phyloP scores from a whole-genome alignment of 1,139 yeast species.

The Taphrina betulina region DNA sequence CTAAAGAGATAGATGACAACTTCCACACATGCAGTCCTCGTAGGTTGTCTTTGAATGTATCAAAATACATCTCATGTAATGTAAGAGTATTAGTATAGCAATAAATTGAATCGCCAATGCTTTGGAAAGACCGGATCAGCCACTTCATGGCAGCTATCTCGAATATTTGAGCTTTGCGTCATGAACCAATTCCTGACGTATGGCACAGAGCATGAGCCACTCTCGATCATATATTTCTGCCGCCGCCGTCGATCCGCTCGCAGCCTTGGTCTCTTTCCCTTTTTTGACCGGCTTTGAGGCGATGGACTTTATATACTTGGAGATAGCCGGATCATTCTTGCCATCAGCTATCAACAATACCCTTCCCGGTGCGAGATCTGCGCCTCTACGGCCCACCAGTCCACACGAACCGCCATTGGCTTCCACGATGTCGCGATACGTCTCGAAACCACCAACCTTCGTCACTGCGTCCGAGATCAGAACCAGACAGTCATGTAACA shows the following conservation, averaged over 20 bases:
- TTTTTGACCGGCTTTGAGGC: background rate
- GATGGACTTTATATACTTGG: background rate
- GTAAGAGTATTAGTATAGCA: no score
- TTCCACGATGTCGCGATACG: constrained; percentile 57
- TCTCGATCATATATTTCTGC: constrained; percentile 20
- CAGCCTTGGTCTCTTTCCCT: constrained; percentile 5
- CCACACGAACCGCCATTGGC: constrained; percentile 59
- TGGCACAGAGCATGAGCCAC: constrained; percentile 29
- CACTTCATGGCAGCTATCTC: no score
- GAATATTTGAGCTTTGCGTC: no score
- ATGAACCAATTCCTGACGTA: constrained; percentile 22
- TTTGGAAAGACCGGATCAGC: no score
- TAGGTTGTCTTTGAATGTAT: no score
- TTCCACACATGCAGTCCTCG: no score
- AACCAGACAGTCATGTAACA: constrained; percentile 52
- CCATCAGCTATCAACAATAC: constrained; percentile 21
- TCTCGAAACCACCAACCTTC: constrained; percentile 57
- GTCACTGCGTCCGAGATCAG: constrained; percentile 63
- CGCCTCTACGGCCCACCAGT: constrained; percentile 18
- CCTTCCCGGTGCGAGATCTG: background rate
- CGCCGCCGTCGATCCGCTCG: background rate
- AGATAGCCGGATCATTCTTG: constrained; percentile 15
- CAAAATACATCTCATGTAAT: no score
- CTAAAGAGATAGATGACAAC: no score
- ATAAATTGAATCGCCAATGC: no score